A percentile compares a stretch with the other conserved stretches of the same genome.
These are phyloP conservation scores for Caryopteris hybrid DNA, from an alignment of 305 asterid species.

Conservation along the genomic window DNA sequence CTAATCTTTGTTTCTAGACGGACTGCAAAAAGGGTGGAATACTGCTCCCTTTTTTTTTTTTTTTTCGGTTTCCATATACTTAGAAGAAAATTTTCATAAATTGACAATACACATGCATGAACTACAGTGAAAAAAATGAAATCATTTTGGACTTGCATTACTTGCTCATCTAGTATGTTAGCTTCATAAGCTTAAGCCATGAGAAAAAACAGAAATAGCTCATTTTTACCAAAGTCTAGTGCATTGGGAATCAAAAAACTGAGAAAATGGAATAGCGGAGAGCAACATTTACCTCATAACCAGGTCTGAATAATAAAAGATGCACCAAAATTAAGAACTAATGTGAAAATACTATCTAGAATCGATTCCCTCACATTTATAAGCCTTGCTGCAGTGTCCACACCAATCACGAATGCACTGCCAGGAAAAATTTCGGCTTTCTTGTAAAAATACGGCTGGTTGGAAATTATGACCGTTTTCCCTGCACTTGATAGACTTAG, in stretches of 20 bases:
- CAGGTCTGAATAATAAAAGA: neutral
- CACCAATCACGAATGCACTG: constrained; percentile 87
- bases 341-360: neutral
- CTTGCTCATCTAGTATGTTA: neutral
- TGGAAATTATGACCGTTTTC: constrained; percentile 77
- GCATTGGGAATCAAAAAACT: neutral
- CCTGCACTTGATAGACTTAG: constrained; percentile 45
- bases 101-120: neutral
- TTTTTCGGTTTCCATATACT: neutral
- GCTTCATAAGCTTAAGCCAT: neutral
- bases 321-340: neutral
- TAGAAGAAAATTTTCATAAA: neutral
- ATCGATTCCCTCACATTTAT: constrained; percentile 56
- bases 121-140: neutral
- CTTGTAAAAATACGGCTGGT: constrained; percentile 93
- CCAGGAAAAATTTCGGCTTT: constrained; percentile 95
- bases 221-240: neutral
- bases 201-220: neutral
- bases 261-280: neutral
- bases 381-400: constrained; percentile 84
- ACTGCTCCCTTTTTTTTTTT: too few relatives aligned
- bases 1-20: neutral
- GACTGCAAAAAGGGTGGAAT: neutral
- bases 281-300: neutral
- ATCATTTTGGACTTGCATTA: neutral